phyloP scores from a whole-genome alignment of 2,329 filamentous ascomycete genomes.

The Calonectria hawksworthii region DNA sequence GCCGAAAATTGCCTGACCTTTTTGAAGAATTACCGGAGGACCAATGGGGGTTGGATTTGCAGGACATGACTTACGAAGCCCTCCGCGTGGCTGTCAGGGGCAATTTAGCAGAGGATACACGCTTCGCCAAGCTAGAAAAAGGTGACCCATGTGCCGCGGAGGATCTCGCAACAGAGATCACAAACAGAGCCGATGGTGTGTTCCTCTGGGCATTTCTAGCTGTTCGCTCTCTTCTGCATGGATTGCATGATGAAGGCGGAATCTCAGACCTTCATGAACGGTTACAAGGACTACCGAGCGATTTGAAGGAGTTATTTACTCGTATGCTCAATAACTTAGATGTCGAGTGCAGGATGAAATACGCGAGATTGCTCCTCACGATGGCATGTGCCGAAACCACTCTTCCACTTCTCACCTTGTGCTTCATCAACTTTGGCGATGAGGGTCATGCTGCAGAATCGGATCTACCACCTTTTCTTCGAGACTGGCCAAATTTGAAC shows the following conservation, averaged over 20 bases:
- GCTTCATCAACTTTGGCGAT: background rate
- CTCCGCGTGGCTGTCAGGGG: background rate
- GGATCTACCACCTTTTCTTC: background rate
- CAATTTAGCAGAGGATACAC: background rate
- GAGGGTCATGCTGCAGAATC: background rate
- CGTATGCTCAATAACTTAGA: background rate
- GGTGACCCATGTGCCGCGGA: background rate
- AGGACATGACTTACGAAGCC: background rate
- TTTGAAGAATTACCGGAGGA: background rate
- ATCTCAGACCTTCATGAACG: background rate
- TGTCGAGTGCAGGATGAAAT: background rate
- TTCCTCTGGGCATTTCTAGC: background rate
- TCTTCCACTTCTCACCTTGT: background rate
- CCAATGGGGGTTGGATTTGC: background rate
- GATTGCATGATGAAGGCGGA: background rate
- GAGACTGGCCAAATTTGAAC: background rate
- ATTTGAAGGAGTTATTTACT: background rate
- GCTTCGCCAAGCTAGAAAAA: background rate
- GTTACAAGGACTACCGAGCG: background rate
- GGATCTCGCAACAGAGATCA: background rate
- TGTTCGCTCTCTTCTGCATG: background rate
- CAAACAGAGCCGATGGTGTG: background rate
- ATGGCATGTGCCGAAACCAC: background rate
- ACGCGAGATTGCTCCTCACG: background rate
- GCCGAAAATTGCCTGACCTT: background rate